Conservation (phyloP, 2,329 filamentous ascomycete genomes). For the Penicillium sp. region DNA sequence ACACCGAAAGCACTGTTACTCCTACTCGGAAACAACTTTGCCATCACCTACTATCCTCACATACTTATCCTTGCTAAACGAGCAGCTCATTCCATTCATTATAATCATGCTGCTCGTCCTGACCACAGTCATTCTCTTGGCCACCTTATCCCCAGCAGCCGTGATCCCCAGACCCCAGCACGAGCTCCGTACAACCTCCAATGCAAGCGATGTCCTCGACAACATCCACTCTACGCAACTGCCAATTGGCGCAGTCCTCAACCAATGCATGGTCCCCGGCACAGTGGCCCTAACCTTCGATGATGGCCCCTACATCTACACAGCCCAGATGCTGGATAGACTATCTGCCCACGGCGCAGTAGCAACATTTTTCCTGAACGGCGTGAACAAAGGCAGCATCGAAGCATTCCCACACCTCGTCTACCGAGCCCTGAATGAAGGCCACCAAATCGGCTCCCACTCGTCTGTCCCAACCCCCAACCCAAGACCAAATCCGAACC, state of each 20-base stretch:
- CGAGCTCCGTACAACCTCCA: background rate
- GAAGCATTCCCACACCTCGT: slow-evolving; percentile 26
- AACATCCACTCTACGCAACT: slow-evolving; percentile 8
- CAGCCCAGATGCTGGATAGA: slow-evolving; percentile 53
- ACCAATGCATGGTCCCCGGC: slow-evolving; percentile 42
- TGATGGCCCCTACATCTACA: slow-evolving; percentile 59
- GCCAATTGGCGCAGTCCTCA: slow-evolving; percentile 43
- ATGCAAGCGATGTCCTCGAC: background rate
- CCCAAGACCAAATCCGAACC: too few relatives aligned
- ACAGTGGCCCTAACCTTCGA: slow-evolving; percentile 62
- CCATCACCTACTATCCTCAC: background rate
- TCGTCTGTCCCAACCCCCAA: slow-evolving; percentile 28
- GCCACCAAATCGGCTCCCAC: slow-evolving; percentile 47
- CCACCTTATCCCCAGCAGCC: slow-evolving; percentile 1
- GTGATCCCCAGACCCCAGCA: slow-evolving; percentile 1
- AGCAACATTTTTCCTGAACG: slow-evolving; percentile 61
- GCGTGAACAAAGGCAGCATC: slow-evolving; percentile 36
- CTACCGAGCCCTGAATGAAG: slow-evolving; percentile 32
- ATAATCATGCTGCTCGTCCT: slow-evolving; percentile 1
- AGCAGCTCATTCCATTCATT: background rate
- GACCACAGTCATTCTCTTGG: slow-evolving; percentile 4
- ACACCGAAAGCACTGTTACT: background rate
- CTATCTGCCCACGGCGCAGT: slow-evolving; percentile 53
- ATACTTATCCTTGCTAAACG: background rate
- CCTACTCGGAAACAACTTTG: background rate